Evolutionary conservation across 192 early-diverging fungal genomes (phyloP).

Genomic region (Anaeromyces robustus): DNA sequence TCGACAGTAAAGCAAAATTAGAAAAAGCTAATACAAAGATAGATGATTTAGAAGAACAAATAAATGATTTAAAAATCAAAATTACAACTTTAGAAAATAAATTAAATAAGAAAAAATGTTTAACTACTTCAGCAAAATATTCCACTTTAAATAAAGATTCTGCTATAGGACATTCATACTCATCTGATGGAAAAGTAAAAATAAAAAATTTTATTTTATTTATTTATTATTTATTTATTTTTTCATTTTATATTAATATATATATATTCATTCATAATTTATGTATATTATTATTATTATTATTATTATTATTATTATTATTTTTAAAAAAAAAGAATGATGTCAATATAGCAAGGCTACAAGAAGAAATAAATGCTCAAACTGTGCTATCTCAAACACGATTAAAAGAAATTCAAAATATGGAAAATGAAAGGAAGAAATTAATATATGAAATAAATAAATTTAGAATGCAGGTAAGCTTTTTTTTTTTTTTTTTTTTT

Average conservation of each 20-base stretch:
- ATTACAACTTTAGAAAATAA: not conserved
- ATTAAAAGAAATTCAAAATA: not conserved
- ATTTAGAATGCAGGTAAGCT: not conserved
- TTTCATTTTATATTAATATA: no score
- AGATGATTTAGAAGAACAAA: not conserved
- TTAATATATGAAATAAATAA: not conserved
- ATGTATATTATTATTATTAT: no score
- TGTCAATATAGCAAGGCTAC: not conserved
- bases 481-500: no score
- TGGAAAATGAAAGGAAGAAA: not conserved
- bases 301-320: no score
- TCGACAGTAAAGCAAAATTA: not conserved
- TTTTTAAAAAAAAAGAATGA: not conserved
- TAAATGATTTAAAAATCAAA: not conserved
- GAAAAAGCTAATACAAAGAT: not conserved
- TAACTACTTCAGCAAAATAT: not conserved
- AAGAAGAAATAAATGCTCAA: not conserved
- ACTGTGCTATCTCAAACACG: not conserved
- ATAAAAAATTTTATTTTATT: no score
- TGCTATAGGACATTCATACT: not conserved
- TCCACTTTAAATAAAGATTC: not conserved
- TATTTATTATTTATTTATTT: no score
- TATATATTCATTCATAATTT: no score
- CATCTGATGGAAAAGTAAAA: not conserved
- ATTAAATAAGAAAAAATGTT: not conserved